Evolutionary conservation across 2,329 filamentous ascomycete species (phyloP).

Genomic region (Mycogone perniciosa): DNA sequence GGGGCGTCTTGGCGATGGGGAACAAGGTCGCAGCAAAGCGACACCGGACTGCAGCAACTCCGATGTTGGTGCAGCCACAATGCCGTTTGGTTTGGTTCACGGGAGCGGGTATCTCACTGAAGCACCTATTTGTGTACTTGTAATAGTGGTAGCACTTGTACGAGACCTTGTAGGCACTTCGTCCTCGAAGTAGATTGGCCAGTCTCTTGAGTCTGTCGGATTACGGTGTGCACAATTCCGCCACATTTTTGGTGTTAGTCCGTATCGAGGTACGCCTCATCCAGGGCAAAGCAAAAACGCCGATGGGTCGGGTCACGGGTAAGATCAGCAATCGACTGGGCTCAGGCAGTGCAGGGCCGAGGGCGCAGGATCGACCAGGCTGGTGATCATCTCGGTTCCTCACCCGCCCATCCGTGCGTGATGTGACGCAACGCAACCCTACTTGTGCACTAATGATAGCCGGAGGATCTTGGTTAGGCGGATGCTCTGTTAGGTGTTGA

Average conservation of each 20-base stretch:
- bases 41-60: conserved; percentile 1
- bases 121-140: not conserved
- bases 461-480: not conserved
- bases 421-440: not conserved
- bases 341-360: not conserved
- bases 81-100: not conserved
- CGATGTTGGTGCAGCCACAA: conserved; percentile 1
- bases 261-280: not conserved
- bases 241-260: not conserved
- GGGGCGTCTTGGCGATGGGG: not conserved
- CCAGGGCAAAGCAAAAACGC: not conserved
- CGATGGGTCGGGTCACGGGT: too few species aligned
- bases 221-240: not conserved
- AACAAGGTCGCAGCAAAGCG: not conserved
- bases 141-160: too few species aligned
- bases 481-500: not conserved
- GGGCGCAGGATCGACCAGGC: not conserved
- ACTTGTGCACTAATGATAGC: not conserved
- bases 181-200: not conserved
- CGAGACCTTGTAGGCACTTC: too few species aligned
- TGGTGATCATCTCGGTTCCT: not conserved
- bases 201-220: not conserved
- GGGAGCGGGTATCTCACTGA: not conserved
- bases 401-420: conserved; percentile 2
- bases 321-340: too few species aligned